These are phyloP conservation scores for Phytophthora melonis DNA, from an alignment of 352 stramenopile species.

Conservation along the genomic window DNA sequence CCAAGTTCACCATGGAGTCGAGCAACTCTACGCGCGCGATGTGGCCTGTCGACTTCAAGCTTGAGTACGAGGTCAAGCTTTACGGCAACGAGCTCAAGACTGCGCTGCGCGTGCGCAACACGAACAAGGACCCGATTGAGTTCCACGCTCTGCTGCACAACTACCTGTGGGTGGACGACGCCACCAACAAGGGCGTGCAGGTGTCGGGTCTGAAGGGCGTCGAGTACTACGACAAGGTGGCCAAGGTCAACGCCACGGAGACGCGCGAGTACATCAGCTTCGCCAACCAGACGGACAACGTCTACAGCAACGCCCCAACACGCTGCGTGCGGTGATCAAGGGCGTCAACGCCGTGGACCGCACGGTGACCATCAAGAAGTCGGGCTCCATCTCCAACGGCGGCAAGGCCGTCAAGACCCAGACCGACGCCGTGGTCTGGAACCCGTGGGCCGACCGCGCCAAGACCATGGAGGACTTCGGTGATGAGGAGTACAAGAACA, in stretches of 20 bases:
- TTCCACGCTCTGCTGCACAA: constrained; percentile 96
- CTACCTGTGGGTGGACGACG: constrained; percentile 90
- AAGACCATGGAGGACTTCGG: constrained; percentile 94
- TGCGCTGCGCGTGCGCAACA: constrained; percentile 90
- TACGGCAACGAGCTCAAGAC: constrained; percentile 66
- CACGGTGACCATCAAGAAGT: constrained; percentile 71
- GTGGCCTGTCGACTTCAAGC: constrained; percentile 67
- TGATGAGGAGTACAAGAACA: constrained; percentile 94
- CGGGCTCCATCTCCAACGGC: constrained; percentile 48
- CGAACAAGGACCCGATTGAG: constrained; percentile 68
- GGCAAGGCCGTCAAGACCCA: constrained; percentile 35
- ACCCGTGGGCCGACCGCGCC: constrained; percentile 93
- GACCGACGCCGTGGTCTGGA: constrained; percentile 92
- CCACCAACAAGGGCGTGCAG: constrained; percentile 57
- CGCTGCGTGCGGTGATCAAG: constrained; percentile 61
- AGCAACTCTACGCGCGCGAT: constrained; percentile 40
- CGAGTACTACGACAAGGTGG: constrained; percentile 90
- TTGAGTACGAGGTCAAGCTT: constrained; percentile 78
- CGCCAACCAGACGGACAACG: constrained; percentile 84
- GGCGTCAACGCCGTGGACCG: constrained; percentile 47
- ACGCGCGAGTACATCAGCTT: constrained; percentile 69
- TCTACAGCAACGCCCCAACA: constrained; percentile 77
- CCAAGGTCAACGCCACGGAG: constrained; percentile 62
- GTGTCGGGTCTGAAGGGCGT: constrained; percentile 90
- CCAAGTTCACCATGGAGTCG: constrained; percentile 41